Base-by-base conservation (phyloP, 345 rosid species). In the Linum usitatissimum region DNA sequence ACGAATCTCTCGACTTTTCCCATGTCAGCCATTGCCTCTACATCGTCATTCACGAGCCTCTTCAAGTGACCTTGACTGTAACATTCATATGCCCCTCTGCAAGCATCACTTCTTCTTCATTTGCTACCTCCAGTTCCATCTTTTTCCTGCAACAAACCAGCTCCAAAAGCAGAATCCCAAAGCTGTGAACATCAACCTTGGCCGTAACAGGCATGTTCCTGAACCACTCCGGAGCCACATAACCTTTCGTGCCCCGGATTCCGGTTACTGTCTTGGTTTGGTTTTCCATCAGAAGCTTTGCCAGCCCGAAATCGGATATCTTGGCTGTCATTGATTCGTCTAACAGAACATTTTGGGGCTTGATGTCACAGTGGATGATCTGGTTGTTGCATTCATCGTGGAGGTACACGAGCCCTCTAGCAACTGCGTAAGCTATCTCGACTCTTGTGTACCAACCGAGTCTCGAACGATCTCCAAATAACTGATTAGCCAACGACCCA, bases 281-380 rank as follows among this genome's bases (percentile, higher is more conserved):
- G 17, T 57, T 30, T 21, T 36, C 34, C 60, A 18, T 57, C 60
- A 57, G 21, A 21, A 57, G 60, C 34, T 57, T 57, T 7, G 60
- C 34, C 13, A 57, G 10, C 17, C 60, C 60, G 1, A 57, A 57
- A 21, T 57, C 60, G 15, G 60, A 57, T 12, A 57, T 57, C 15
- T 30, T 57, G 6, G 60, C 60, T 23, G 34, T 57, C 30, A 57
- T 12, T 19, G 60, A 57, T 23, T 57, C 60, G 17, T 57, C 60
- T 14, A 57, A 28, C 17, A 57, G 60, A 6, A 57, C 31, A 14
- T 57, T 57, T 30, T 57, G 60, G 6, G 60, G 60, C 60, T 57
- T 57, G 60, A 57, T 57, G 36, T 57, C 60, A 15, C 60, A 57
- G 14, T 57, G 60, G 28, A 57, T 57, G 60, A 57, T 57, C 14